Percentiles rank a stretch among this genome's conserved stretches.
Evolutionary conservation across 306 rosid species (phyloP).

Genomic region (Trifolium dubium): DNA sequence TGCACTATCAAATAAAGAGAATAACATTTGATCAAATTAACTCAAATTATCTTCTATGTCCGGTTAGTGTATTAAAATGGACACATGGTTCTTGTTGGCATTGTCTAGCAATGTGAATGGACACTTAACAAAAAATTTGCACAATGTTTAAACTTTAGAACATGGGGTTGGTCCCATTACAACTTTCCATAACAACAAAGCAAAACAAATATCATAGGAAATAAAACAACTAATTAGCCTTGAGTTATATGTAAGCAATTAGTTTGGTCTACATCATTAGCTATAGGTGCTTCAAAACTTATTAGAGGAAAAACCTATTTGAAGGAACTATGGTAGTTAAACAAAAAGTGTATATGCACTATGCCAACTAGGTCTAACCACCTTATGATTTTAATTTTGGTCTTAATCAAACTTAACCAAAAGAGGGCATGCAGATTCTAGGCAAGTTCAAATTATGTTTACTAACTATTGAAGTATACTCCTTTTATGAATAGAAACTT

Average conservation of each 20-base stretch:
- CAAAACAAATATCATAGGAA: conserved; percentile 3
- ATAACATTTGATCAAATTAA: background rate
- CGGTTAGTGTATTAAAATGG: conserved; percentile 35
- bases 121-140: conserved; percentile 27
- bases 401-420: conserved; percentile 42
- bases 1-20: background rate
- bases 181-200: conserved; percentile 31
- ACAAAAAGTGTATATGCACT: conserved; percentile 39
- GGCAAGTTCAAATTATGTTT: conserved; percentile 13
- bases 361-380: conserved; percentile 33
- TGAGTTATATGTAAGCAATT: conserved; percentile 46
- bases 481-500: conserved; percentile 1
- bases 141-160: conserved; percentile 32
- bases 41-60: conserved; percentile 18
- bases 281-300: conserved; percentile 6
- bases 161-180: conserved; percentile 48
- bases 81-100: conserved; percentile 43
- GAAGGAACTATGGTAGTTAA: conserved; percentile 38
- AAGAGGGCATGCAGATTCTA: conserved; percentile 24
- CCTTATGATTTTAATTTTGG: conserved; percentile 29
- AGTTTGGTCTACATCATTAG: conserved; percentile 9
- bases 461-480: background rate
- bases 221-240: conserved; percentile 8
- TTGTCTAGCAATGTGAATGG: conserved; percentile 41
- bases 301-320: conserved; percentile 26